Evolutionary conservation across 129 eudicot species (phyloP).

Genomic region (Ambrosia trifida): DNA sequence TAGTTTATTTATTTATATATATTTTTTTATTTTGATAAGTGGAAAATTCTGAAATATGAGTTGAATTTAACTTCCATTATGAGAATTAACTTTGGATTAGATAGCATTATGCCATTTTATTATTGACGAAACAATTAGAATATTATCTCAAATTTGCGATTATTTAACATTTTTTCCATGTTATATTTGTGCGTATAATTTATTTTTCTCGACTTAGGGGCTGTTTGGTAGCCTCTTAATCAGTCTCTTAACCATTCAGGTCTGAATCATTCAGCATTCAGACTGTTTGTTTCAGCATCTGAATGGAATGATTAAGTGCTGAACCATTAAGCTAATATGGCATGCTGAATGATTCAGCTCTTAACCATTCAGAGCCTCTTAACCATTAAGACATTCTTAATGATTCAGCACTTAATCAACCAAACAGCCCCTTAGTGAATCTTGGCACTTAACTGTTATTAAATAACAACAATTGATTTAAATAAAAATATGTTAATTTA

Average conservation of each 20-base stretch:
- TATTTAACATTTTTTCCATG: background rate
- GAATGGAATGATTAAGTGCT: too few relatives aligned
- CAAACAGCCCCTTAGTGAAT: too few relatives aligned
- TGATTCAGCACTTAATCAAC: too few relatives aligned
- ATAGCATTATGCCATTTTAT: background rate
- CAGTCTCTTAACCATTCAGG: too few relatives aligned
- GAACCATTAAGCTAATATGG: too few relatives aligned
- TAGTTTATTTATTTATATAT: constrained; percentile 4
- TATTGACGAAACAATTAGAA: background rate
- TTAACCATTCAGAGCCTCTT: too few relatives aligned
- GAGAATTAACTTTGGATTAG: constrained; percentile 22
- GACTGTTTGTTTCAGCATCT: too few relatives aligned
- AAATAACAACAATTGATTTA: background rate
- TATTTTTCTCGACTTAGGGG: background rate
- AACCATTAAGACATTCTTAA: too few relatives aligned
- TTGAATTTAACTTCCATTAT: constrained; percentile 19
- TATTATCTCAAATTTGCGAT: background rate
- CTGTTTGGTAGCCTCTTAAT: too few relatives aligned
- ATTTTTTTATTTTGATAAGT: background rate
- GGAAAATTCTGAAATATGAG: constrained; percentile 26
- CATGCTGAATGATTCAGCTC: too few relatives aligned
- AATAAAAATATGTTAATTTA: background rate
- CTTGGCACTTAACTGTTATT: background rate
- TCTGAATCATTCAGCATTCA: too few relatives aligned
- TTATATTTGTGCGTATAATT: background rate